Base-by-base conservation (phyloP, 2,329 filamentous ascomycete species). In the Raffaelea ambrosiae region DNA sequence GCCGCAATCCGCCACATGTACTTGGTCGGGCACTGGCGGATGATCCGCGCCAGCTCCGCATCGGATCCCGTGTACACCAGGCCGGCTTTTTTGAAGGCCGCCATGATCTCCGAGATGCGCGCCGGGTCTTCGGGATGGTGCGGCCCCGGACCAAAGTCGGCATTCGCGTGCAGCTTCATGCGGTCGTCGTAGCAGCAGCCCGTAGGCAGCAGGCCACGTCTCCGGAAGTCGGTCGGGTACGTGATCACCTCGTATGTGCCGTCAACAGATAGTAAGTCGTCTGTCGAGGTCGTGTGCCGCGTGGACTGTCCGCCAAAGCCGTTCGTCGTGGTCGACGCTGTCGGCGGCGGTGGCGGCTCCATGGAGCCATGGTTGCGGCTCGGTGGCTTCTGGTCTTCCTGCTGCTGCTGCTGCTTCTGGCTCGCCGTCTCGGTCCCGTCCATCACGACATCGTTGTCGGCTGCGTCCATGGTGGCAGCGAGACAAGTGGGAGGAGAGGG, bases 81-180 rank as follows among this genome's bases (percentile, higher is more conserved):
- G 0, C 88, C 90, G 36, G 84, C 84, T 55, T 83, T 77, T 61
- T 86, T 88, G 57, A 98, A 85, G 36, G 87, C 87, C 57, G 87
- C 84, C 74, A 93, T 95, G 56, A 98, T 98, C 58, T 87, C 84
- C 58, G 90, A 87, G 51, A 98, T 96, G 14, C 93, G 82, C 23
- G 88, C 76, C 1, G 93, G 93, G 58, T 98, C 93, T 64, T 98
- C 93, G 0, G 93, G 93, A 59, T 98, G 93, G 45, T 94, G 84
- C 20, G 91, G 84, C 43, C 82, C 77, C 1, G 76, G 74, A 18
- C 77, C 79, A 59, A 81, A 84, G 61, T 88, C 83, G 16, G 87
- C 82, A 61, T 96, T 95, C 47, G 89, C 86, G 63, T 98, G 93
- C 51, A 94, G 85, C 51, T 93, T 88, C 93, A 98, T 98, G 29